Evolutionary conservation across 2,329 filamentous ascomycete species (phyloP).

Genomic region (Pseudocercospora crystallina): DNA sequence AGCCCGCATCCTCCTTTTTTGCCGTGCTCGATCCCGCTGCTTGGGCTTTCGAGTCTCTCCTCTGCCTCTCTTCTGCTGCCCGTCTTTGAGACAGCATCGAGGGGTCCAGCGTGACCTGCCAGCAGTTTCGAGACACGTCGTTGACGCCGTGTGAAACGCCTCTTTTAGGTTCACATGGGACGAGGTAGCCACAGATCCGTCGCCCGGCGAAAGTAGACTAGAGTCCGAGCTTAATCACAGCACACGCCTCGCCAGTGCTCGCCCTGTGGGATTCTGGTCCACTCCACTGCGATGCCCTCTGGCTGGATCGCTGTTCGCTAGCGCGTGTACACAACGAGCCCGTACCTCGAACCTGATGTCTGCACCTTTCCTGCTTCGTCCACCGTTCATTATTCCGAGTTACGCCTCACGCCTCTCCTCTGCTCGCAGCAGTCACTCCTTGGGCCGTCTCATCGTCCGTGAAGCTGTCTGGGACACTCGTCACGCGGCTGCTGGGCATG

Average conservation of each 20-base stretch:
- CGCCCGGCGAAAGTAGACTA: conserved; percentile 13
- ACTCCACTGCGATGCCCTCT: conserved; percentile 10
- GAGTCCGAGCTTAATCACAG: conserved; percentile 11
- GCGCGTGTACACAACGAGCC: conserved; percentile 15
- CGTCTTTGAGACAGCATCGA: too few species aligned
- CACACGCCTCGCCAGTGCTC: conserved; percentile 10
- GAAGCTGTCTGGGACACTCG: conserved; percentile 11
- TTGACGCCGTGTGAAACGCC: conserved; percentile 7
- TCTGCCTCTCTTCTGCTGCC: background rate
- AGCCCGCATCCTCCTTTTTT: background rate
- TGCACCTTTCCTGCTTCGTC: conserved; percentile 10
- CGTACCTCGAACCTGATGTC: conserved; percentile 15
- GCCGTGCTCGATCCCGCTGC: background rate
- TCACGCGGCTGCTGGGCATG: conserved; percentile 10
- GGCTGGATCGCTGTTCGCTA: conserved; percentile 20
- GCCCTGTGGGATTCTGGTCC: conserved; percentile 10
- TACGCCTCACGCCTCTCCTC: conserved; percentile 5
- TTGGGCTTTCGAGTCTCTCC: background rate
- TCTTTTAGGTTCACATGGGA: conserved; percentile 13
- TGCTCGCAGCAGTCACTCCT: background rate
- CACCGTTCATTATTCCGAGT: conserved; percentile 16
- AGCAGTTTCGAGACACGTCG: background rate
- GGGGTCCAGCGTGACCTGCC: too few species aligned
- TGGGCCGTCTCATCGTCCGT: background rate
- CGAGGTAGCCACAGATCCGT: conserved; percentile 13